Percentiles rank a stretch among this genome's conserved stretches.
phyloP scores from a whole-genome alignment of 2,329 filamentous ascomycete genomes.

The Ceratocystis variospora region DNA sequence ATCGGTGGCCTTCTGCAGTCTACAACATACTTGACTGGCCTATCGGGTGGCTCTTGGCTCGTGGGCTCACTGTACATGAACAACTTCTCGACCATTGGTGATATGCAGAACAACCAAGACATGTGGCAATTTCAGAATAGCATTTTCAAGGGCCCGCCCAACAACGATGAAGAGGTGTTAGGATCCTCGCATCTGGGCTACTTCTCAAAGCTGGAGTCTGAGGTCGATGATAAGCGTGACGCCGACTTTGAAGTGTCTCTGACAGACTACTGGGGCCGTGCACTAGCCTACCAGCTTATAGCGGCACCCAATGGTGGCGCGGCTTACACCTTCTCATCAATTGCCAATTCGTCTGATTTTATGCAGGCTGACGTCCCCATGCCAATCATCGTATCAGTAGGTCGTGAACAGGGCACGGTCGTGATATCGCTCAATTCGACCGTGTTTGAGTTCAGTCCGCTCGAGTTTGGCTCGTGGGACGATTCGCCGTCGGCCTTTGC shows the following conservation, averaged over 20 bases:
- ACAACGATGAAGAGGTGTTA: conserved; percentile 24
- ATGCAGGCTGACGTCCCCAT: conserved; percentile 32
- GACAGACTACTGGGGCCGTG: conserved; percentile 82
- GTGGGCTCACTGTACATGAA: conserved; percentile 72
- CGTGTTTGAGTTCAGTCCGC: conserved; percentile 52
- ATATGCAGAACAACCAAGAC: conserved; percentile 25
- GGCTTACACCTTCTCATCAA: conserved; percentile 67
- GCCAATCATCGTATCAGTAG: conserved; percentile 38
- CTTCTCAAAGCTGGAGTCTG: conserved; percentile 28
- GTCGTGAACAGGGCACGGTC: conserved; percentile 32
- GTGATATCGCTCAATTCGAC: conserved; percentile 42
- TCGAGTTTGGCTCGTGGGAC: conserved; percentile 53
- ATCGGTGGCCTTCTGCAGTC: conserved; percentile 71
- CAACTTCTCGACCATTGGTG: conserved; percentile 60
- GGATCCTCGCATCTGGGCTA: conserved; percentile 23
- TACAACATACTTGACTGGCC: conserved; percentile 63
- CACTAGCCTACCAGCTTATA: conserved; percentile 74
- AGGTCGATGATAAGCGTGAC: conserved; percentile 29
- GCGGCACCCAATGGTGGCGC: conserved; percentile 62
- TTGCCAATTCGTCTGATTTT: conserved; percentile 34
- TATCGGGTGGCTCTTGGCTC: conserved; percentile 76
- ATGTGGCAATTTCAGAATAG: conserved; percentile 32
- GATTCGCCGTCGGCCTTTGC: conserved; percentile 45
- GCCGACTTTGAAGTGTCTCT: conserved; percentile 45
- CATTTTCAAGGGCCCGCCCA: conserved; percentile 28